Conservation (phyloP, 1,139 yeast genomes). For the Magnusiomyces ingens region DNA sequence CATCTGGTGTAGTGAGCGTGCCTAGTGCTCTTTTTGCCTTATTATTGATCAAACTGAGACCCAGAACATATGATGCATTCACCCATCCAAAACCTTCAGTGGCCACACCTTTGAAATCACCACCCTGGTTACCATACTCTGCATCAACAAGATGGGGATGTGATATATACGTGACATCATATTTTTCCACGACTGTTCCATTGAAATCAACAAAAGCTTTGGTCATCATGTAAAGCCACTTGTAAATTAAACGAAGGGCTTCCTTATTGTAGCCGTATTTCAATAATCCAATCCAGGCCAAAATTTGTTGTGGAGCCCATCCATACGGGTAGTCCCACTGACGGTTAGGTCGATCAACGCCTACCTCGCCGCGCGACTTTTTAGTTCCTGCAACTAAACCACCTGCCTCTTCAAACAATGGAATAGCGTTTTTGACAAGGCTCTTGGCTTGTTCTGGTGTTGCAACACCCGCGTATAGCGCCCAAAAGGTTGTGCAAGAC, state of each 20-base stretch:
- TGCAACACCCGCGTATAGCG: slow-evolving; percentile 80
- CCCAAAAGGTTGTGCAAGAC: slow-evolving; percentile 89
- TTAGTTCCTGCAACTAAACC: slow-evolving; percentile 86
- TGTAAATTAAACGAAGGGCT: slow-evolving; percentile 66
- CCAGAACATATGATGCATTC: slow-evolving; percentile 75
- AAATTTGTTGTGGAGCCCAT: slow-evolving; percentile 98
- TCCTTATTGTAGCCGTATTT: slow-evolving; percentile 65
- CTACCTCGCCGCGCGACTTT: slow-evolving; percentile 64
- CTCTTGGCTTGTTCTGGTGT: slow-evolving; percentile 64
- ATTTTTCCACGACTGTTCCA: slow-evolving; percentile 94
- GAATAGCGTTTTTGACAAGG: slow-evolving; percentile 54
- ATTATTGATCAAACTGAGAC: slow-evolving; percentile 59
- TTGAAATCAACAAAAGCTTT: slow-evolving; percentile 88
- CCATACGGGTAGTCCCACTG: slow-evolving; percentile 99
- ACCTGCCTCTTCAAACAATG: slow-evolving; percentile 75
- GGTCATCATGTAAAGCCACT: slow-evolving; percentile 89
- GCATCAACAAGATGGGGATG: slow-evolving; percentile 93
- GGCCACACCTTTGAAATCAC: slow-evolving; percentile 87
- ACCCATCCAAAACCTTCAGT: slow-evolving; percentile 97
- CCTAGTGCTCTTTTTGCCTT: slow-evolving; percentile 77
- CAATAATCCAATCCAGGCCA: slow-evolving; percentile 83
- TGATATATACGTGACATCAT: slow-evolving; percentile 75
- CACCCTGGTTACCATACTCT: slow-evolving; percentile 95
- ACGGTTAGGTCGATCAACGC: slow-evolving; percentile 68
- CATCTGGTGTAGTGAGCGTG: slow-evolving; percentile 71